phyloP scores from a whole-genome alignment of 2,329 filamentous ascomycete species.

The Penicillium sp. region DNA sequence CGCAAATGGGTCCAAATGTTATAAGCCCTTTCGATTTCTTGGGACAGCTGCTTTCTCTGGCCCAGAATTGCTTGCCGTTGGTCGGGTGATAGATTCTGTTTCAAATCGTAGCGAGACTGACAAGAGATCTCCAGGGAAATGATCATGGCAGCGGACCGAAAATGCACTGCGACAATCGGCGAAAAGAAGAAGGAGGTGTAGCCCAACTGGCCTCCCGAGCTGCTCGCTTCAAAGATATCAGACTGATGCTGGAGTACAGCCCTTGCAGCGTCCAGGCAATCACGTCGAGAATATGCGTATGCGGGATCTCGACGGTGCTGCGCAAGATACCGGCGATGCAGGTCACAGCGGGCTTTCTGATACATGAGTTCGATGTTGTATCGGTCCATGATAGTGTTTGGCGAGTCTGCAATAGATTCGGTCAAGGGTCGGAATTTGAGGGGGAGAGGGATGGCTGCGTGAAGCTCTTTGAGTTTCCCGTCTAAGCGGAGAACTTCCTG shows the following conservation, averaged over 20 bases:
- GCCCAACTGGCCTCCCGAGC: constrained; percentile 51
- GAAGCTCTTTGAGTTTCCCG: constrained; percentile 27
- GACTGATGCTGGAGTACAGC: constrained; percentile 51
- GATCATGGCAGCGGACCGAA: constrained; percentile 22
- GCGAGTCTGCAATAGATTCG: constrained; percentile 6
- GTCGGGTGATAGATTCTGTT: constrained; percentile 11
- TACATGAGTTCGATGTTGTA: constrained; percentile 55
- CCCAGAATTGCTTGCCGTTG: constrained; percentile 14
- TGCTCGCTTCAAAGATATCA: constrained; percentile 50
- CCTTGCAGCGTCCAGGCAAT: constrained; percentile 50
- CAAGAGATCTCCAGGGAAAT: constrained; percentile 21
- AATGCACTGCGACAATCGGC: constrained; percentile 14
- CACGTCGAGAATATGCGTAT: constrained; percentile 42
- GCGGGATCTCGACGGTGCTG: constrained; percentile 32
- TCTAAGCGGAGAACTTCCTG: constrained; percentile 30
- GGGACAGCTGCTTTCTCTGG: constrained; percentile 12
- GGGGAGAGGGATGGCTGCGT: constrained; percentile 6
- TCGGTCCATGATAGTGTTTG: constrained; percentile 51
- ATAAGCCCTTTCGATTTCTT: constrained; percentile 17
- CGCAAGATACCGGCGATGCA: constrained; percentile 55
- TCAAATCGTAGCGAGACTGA: constrained; percentile 16
- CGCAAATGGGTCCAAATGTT: constrained; percentile 19
- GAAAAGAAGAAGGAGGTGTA: constrained; percentile 19
- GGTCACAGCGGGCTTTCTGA: constrained; percentile 51
- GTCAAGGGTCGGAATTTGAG: constrained; percentile 21